phyloP scores from a whole-genome alignment of 306 rosid species.

The cucumber (Cucumis sativus) region Cucumber_9930_V3 NC_026658.2:23088501-23089000 shows the following conservation, averaged over 20 bases:
- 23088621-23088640: constrained; percentile 14
- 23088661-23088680: neutral
- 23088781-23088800: neutral
- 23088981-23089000: neutral
- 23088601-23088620: constrained; percentile 26
- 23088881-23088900: neutral
- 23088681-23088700: constrained; percentile 29
- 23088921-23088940: neutral
- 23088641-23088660: constrained; percentile 12
- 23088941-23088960: too few relatives aligned
- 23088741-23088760: too few relatives aligned
- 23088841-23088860: too few relatives aligned
- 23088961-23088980: neutral
- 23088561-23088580: constrained; percentile 24
- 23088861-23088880: neutral
- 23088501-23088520: constrained; percentile 18
- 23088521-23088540: constrained; percentile 9
- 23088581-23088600: constrained; percentile 25
- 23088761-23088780: too few relatives aligned
- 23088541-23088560: constrained; percentile 21
- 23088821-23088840: too few relatives aligned
- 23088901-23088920: neutral
- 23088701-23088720: constrained; percentile 9
- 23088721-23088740: neutral
- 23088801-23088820: neutral